These are phyloP conservation scores for Trichoderma gamsii DNA, from an alignment of 495 filamentous ascomycete genomes.

Conservation along the genomic window DNA sequence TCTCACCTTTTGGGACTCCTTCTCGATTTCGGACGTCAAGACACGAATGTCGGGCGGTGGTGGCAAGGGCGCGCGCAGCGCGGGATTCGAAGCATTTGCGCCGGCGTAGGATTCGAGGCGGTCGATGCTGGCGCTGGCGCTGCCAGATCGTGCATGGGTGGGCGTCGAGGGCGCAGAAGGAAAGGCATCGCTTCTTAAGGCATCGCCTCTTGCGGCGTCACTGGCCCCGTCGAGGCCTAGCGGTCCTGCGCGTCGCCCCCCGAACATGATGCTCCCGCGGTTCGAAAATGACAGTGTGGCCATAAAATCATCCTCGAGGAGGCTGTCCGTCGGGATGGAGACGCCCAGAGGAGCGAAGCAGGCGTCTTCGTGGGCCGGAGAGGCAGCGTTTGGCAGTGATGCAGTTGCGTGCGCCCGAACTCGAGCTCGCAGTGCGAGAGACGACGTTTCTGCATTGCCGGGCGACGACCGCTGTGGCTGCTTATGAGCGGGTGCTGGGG, in stretches of 20 bases:
- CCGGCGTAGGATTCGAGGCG: neutral
- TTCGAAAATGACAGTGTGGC: constrained; percentile 49
- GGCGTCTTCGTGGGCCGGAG: constrained; percentile 2
- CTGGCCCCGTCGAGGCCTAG: constrained; percentile 17
- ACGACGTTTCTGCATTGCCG: constrained; percentile 6
- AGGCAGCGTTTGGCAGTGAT: neutral
- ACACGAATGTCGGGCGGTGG: constrained; percentile 42
- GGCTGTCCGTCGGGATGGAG: constrained; percentile 45
- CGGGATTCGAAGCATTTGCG: neutral
- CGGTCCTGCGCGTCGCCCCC: constrained; percentile 35
- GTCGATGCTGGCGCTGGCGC: constrained; percentile 7
- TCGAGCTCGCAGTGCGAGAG: neutral
- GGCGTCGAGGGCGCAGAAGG: neutral
- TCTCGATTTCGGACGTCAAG: constrained; percentile 74
- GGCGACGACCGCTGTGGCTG: constrained; percentile 8
- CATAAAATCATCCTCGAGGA: constrained; percentile 47
- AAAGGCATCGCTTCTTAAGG: neutral
- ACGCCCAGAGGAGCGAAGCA: constrained; percentile 44
- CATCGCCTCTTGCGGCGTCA: constrained; percentile 11
- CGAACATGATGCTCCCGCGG: constrained; percentile 61
- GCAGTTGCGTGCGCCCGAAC: neutral
- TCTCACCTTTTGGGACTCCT: constrained; percentile 80
- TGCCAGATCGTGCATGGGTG: constrained; percentile 11
- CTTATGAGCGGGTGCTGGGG: constrained; percentile 14
- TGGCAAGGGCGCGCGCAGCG: constrained; percentile 19